These are phyloP conservation scores for Pleoardoris graminearum DNA, from an alignment of 2,329 filamentous ascomycete genomes.

Conservation along the genomic window DNA sequence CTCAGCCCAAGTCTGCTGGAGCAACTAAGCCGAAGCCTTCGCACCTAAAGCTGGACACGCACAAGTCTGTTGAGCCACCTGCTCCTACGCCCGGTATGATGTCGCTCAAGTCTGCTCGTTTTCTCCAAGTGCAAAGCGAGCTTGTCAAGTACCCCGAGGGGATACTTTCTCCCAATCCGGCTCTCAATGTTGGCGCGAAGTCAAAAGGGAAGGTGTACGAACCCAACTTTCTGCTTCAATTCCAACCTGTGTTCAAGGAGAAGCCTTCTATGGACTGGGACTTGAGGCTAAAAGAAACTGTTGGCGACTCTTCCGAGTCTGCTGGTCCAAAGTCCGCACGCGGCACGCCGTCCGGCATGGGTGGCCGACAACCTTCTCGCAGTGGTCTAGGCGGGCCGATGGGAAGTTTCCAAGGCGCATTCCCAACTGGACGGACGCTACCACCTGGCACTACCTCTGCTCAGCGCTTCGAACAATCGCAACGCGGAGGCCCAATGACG, in stretches of 20 bases:
- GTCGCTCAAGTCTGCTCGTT: conserved; percentile 86
- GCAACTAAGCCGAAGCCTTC: conserved; percentile 78
- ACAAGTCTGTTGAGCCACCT: conserved; percentile 83
- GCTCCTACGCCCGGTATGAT: conserved; percentile 94
- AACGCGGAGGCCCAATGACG: conserved; percentile 38
- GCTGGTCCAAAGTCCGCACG: conserved; percentile 67
- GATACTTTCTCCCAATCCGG: conserved; percentile 87
- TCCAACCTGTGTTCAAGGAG: conserved; percentile 94
- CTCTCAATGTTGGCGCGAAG: conserved; percentile 83
- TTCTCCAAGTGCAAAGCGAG: conserved; percentile 77
- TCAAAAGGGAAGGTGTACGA: conserved; percentile 90
- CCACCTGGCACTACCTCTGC: conserved; percentile 77
- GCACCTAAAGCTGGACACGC: conserved; percentile 85
- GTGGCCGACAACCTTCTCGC: conserved; percentile 54
- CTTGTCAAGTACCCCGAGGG: conserved; percentile 76
- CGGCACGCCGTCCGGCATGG: conserved; percentile 51
- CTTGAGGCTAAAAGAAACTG: conserved; percentile 77
- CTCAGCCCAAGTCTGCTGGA: conserved; percentile 46
- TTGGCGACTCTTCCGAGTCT: conserved; percentile 76
- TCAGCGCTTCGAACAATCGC: conserved; percentile 63
- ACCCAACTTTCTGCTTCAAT: conserved; percentile 91
- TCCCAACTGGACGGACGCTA: conserved; percentile 61
- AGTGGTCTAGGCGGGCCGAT: conserved; percentile 55
- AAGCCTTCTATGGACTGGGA: conserved; percentile 95
- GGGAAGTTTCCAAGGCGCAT: conserved; percentile 67